Percentiles rank a stretch among this genome's conserved stretches.
These are phyloP conservation scores for Thoreauomyces humboldtii DNA, from an alignment of 192 early-diverging fungal genomes.

Conservation along the genomic window DNA sequence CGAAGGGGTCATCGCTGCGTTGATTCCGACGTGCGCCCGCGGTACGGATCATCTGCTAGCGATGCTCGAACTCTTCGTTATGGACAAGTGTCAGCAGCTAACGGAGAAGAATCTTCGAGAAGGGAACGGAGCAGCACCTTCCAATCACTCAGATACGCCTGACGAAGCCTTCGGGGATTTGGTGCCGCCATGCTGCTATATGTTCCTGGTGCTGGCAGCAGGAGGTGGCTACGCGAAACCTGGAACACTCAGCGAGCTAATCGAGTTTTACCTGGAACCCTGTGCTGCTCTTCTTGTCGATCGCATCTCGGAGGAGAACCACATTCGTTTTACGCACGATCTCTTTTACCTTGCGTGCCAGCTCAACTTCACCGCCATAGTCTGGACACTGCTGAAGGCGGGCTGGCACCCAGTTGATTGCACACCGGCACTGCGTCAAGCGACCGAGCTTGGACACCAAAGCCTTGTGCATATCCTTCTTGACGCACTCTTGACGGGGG, in stretches of 20 bases:
- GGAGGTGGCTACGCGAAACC: constrained; percentile 29
- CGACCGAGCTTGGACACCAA: constrained; percentile 40
- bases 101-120: constrained; percentile 10
- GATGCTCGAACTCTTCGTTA: constrained; percentile 33
- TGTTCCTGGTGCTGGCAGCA: constrained; percentile 34
- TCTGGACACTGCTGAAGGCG: constrained; percentile 33
- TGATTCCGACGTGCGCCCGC: constrained; percentile 28
- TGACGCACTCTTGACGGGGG: constrained; percentile 36
- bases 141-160: background rate
- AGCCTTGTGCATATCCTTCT: constrained; percentile 40
- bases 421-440: constrained; percentile 14
- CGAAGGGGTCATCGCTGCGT: constrained; percentile 31
- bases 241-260: constrained; percentile 27
- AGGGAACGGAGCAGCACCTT: background rate
- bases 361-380: constrained; percentile 36
- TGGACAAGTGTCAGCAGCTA: constrained; percentile 30
- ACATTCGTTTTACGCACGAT: constrained; percentile 28
- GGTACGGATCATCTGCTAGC: constrained; percentile 36
- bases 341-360: constrained; percentile 33
- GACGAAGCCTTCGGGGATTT: constrained; percentile 20
- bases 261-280: constrained; percentile 36
- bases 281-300: constrained; percentile 21
- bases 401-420: constrained; percentile 37
- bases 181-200: constrained; percentile 26
- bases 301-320: constrained; percentile 18